Evolutionary conservation across 2,329 filamentous ascomycete genomes (phyloP), one percentile per base, ranked within the genome.

Genomic region (Aspergillus terreus): DNA sequence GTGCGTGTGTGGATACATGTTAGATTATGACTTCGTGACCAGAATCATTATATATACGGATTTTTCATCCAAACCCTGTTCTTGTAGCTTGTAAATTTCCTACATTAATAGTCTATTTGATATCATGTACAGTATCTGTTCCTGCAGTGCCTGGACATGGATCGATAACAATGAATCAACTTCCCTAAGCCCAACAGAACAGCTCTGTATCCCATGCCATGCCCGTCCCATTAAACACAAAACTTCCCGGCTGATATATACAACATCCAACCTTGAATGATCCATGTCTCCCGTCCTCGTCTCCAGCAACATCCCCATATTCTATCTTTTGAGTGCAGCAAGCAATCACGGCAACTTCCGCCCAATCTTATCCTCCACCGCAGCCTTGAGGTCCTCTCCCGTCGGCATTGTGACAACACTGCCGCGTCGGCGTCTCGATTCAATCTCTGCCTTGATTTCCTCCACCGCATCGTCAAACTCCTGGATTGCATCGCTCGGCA

Each of bases 401-500:
- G 61, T 70, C 6, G 76, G 76, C 71, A 78, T 75, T 4, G 60
- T 68, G 14, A 70, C 73, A 6, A 58, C 60, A 58, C 70, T 74
- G 7, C 78, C 76, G 7, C 76, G 74, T 52, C 76, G 75, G 49
- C 73, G 72, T 47, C 82, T 72, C 58, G 76, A 79, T 64, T 88
- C 85, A 32, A 95, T 81, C 70, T 95, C 90, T 4, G 75, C 77
- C 63, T 78, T 83, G 47, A 95, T 79, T 73, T 95, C 90, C 35
- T 80, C 77, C 9, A 95, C 80, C 25, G 88, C 88, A 63, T 94
- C 89, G 52, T 88, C 85, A 45, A 95, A 78, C 61, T 95, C 90
- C 25, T 77, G 76, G 49, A 84, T 84, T 0, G 85, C 85, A 66
- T 96, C 91, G 57, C 83, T 83, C 1, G 90, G 86, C 35, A 97